Evolutionary conservation across 1,284 basidiomycete species (phyloP), one percentile per base, ranked within the genome.

Genomic region (Cronartium ribicola): DNA sequence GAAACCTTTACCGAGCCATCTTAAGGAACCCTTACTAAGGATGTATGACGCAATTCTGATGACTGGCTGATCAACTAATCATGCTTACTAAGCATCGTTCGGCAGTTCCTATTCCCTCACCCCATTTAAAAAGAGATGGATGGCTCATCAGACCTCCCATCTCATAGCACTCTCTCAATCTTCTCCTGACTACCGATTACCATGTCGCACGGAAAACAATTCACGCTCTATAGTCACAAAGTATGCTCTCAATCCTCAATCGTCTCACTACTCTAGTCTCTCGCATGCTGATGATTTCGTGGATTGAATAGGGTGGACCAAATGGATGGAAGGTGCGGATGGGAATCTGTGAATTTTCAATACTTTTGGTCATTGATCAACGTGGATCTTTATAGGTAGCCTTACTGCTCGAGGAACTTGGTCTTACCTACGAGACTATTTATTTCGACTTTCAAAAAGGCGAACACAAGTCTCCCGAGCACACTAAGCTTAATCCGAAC

Each of bases 171-270:
- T 55, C 51, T 55, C 3, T 20, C n/a, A 1, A 20, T n/a, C 17
- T 20, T n/a, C 11, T 6, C n/a, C 13, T 55, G 7, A 55, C n/a
- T 20, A 29, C 48, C 29, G 29, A 3, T 20, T 5, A 61, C 13
- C 14, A 64, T 64, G 62, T 64, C 62, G 11, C 62, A 64, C 36
- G 62, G 62, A 37, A 64, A 64, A 64, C 62, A 64, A 39, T 64
- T 64, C 37, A 64, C 62, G n/a, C 62, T 64, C n/a, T 64, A 40
- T 3, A 64, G 62, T 64, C 62, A 64, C 62, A 64, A 64, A 40
- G 62, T 64, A 64, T 13, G 40, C 14, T 14, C 29, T 44, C n/a
- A 37, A 64, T 41, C 40, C 11, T 43, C 62, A 41, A 14, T 64
- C 3, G 43, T 11, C 41, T 11, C 41, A 37, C 39, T 17, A n/a